Base-by-base conservation (phyloP, 306 rosid genomes). In the Cicer chorassanicum region DNA sequence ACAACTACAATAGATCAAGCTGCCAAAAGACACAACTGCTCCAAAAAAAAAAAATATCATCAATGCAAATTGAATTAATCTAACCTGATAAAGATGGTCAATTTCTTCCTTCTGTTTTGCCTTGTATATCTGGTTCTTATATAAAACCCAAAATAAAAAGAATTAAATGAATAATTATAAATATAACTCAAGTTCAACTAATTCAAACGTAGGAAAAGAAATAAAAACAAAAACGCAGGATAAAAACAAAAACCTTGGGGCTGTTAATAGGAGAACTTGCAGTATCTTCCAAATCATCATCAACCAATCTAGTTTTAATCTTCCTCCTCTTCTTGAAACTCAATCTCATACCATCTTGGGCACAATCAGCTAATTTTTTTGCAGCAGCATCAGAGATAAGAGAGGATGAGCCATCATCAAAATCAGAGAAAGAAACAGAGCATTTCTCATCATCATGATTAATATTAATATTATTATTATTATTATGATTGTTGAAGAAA, bases 241-340 rank as follows among this genome's bases (percentile, higher is more conserved):
- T 36, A 57, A 1, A 15, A 19, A 12, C n/a, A 39, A 15, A 62
- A 40, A 86, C 98, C 94, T 88, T 84, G 78, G 92, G 92, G 79
- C 89, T 87, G 29, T 78, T 82, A 53, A 90, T 68, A 2, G 97
- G 96, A 84, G 98, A 93, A 65, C 80, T 93, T 67, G 98, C 97
- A 39, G 98, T 93, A 81, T 91, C 98, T 80, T 87, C 96, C 85
- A 93, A 86, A 60, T 87, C 81, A 16, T 89, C 91, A 75, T 93
- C 98, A 68, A 76, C 53, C 65, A 89, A 43, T 55, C 69, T 51
- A 38, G 76, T 63, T 63, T 65, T 82, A 43, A 73, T 67, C 82
- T 82, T 82, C 78, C 85, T 86, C 77, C 88, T 88, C 70, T 84
- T 88, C 75, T 82, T 82, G 74, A 84, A 80, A 69, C 87, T 82